A percentile compares a stretch with the other conserved stretches of the same genome.
phyloP scores from a whole-genome alignment of 257 asterid species.

The Voacanga thouarsii region DNA sequence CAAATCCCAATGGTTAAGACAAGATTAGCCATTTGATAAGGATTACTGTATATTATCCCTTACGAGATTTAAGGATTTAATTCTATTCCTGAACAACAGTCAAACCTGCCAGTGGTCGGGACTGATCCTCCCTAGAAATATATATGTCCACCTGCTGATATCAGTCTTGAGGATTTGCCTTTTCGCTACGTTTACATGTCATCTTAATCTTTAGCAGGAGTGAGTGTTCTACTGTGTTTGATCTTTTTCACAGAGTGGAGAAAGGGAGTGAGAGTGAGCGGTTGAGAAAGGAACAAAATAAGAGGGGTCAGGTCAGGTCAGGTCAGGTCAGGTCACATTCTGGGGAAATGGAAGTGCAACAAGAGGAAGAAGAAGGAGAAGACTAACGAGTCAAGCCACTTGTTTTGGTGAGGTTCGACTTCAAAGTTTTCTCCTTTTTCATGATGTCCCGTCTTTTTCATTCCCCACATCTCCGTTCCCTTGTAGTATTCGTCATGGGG shows the following conservation, averaged over 20 bases:
- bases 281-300: too few relatives aligned
- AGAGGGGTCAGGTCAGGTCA: too few relatives aligned
- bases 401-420: not conserved
- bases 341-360: not conserved
- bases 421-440: not conserved
- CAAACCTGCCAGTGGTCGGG: not conserved
- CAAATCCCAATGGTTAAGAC: too few relatives aligned
- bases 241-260: too few relatives aligned
- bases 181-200: too few relatives aligned
- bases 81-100: not conserved
- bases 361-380: not conserved
- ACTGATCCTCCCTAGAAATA: not conserved
- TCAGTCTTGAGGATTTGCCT: not conserved
- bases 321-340: not conserved
- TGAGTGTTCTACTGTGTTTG: not conserved
- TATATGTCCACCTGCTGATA: not conserved
- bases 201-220: too few relatives aligned
- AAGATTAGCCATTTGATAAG: too few relatives aligned
- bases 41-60: too few relatives aligned
- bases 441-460: not conserved
- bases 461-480: not conserved
- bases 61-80: not conserved
- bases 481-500: too few relatives aligned
- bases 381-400: not conserved
- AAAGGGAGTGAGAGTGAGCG: too few relatives aligned